phyloP scores from a whole-genome alignment of 805 yeast species.

The Metschnikowia rubicola region DNA sequence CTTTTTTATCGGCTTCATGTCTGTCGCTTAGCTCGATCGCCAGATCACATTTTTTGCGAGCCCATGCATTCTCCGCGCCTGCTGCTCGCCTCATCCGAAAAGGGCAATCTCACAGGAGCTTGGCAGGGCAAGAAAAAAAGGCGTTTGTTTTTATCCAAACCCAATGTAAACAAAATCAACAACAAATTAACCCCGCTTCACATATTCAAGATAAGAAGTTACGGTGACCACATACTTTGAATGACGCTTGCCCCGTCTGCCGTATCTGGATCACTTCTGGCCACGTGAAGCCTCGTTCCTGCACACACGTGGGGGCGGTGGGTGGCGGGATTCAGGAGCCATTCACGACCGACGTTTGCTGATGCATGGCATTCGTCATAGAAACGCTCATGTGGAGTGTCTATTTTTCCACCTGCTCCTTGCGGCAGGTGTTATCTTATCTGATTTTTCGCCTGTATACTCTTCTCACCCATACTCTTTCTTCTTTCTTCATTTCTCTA shows the following conservation, averaged over 20 bases:
- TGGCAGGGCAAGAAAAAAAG: neutral
- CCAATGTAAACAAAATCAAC: neutral
- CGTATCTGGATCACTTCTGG: neutral
- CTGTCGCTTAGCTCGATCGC: neutral
- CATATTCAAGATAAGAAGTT: no score
- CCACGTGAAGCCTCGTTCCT: neutral
- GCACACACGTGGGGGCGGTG: neutral
- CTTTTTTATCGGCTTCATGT: no score
- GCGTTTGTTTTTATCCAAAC: neutral
- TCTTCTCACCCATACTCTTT: neutral
- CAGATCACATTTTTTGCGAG: neutral
- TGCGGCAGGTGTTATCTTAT: neutral
- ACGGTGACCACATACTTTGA: no score
- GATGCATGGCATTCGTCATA: slow-evolving; percentile 5
- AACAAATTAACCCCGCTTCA: no score
- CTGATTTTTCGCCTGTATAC: neutral
- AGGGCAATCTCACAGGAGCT: neutral
- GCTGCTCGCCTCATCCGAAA: neutral
- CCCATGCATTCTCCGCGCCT: neutral
- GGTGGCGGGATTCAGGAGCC: neutral
- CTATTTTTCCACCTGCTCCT: neutral
- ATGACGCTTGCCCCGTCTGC: neutral
- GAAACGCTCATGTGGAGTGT: neutral
- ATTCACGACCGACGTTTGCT: neutral
- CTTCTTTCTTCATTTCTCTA: neutral